Evolutionary conservation across 139 green algal species (phyloP), one percentile per base, ranked within the genome.

Genomic region (Mesostigma viride): DNA sequence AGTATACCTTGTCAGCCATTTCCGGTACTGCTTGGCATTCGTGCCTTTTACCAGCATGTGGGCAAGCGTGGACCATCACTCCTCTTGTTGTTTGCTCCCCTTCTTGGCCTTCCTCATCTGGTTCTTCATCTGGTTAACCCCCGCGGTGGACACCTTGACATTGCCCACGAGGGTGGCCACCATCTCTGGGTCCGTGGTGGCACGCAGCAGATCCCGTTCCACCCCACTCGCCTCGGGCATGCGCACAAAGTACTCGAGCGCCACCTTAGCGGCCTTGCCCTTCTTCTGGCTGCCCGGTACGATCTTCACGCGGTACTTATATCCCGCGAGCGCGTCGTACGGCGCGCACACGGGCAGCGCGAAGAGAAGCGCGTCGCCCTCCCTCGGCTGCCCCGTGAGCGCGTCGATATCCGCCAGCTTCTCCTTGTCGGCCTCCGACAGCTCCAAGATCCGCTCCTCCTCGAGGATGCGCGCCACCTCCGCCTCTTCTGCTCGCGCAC

Each of bases 281-380:
- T 96, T 96, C 76, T 92, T 94, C 40, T 88, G 73, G 0, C 78
- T 84, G 26, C 92, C 92, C 3, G 89, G 84, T 0, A 75, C 80
- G 28, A 94, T 32, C 77, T 95, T 94, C 1, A 95, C 80, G 61
- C 89, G 88, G 79, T 82, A 92, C 82, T 95, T 95, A 83, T 87
- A 97, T 44, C 27, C 47, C 34, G 74, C 47, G 3, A 77, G 31
- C 4, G 71, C 72, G 0, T 26, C 44, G 79, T 96, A 96, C 5
- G 91, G 91, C 5, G 80, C 91, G 74, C 87, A 95, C 58, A 98
- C 83, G 1, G 90, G 89, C 27, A 98, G 58, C 2, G 87, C 88
- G 68, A 78, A 88, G 58, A 95, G 78, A 66, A 98, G 73, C 14
- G 90, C 69, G 64, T 98, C 92, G 1, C 88, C 81, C 3, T 58